Base-by-base conservation (phyloP, 2,329 filamentous ascomycete species). In the Rasamsonia emersonii region DNA sequence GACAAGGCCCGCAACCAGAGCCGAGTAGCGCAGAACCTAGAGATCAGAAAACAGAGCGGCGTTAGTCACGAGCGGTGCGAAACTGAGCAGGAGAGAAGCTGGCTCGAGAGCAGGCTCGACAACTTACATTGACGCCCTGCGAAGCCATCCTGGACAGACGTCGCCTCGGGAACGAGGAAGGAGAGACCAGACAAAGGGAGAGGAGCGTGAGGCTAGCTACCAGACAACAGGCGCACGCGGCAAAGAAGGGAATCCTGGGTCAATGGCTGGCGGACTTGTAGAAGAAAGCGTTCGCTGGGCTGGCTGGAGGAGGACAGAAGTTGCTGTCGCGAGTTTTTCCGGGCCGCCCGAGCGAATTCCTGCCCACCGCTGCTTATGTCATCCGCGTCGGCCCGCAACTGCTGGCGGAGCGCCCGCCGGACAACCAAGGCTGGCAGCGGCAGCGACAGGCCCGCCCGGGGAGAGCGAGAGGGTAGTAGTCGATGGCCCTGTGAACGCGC, bases 11-110 rank as follows among this genome's bases (percentile, higher is more conserved):
- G 86, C 72, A 56, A 79, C 83, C 48, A 98, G 83, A 59, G 88
- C 88, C 58, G 86, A 89, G 75, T 89, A 98, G 68, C 91, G 88
- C 64, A 96, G 77, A 64, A 98, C 89, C 91, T 98, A 64, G 32
- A 51, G 9, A 34, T 25, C 38, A 42, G 58, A 53, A 57, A 49
- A 28, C 31, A 35, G 15, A 19, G 18, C 9, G 13, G 16, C 9
- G 30, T 35, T 18, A 36, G 28, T 24, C 4, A 24, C 10, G 10
- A 20, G 17, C 11, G 19, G 20, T 5, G 19, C 19, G 21, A 30
- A 18, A 30, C 10, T 32, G 29, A 18, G 26, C 32, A 25, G 24
- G 28, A 32, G 32, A 24, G 17, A 18, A 19, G 19, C 23, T n/a
- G n/a, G n/a, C n/a, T n/a, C n/a, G n/a, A n/a, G n/a, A n/a, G n/a